Evolutionary conservation across 2,329 filamentous ascomycete genomes (phyloP).

Genomic region (Raffaelea deltoideospora): DNA sequence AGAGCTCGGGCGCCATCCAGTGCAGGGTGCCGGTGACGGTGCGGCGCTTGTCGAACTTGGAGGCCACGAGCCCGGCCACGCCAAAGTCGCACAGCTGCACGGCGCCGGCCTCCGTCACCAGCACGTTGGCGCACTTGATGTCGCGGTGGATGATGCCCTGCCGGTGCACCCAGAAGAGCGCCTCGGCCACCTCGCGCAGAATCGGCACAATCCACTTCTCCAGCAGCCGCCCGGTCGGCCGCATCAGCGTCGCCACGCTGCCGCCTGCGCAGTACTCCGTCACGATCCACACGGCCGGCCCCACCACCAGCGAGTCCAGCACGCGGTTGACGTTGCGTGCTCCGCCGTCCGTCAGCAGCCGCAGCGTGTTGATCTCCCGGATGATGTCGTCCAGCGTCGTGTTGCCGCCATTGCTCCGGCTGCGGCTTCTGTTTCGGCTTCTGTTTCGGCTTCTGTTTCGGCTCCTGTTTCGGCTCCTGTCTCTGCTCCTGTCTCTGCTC

Average conservation of each 20-base stretch:
- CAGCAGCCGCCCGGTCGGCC: slow-evolving; percentile 50
- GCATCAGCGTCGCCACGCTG: slow-evolving; percentile 61
- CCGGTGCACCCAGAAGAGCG: slow-evolving; percentile 51
- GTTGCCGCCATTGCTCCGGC: no score
- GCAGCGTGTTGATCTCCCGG: slow-evolving; percentile 54
- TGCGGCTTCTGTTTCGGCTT: no score
- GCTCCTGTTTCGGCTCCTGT: no score
- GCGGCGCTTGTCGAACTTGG: slow-evolving; percentile 58
- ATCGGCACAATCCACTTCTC: slow-evolving; percentile 41
- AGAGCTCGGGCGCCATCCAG: slow-evolving; percentile 76
- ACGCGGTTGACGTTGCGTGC: slow-evolving; percentile 71
- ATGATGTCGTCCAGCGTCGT: slow-evolving; percentile 56
- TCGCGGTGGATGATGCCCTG: slow-evolving; percentile 57
- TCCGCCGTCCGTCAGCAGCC: slow-evolving; percentile 56
- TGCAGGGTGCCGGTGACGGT: slow-evolving; percentile 72
- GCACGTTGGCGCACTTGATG: slow-evolving; percentile 64
- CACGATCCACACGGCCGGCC: slow-evolving; percentile 74
- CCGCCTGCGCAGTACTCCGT: slow-evolving; percentile 77
- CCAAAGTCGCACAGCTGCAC: slow-evolving; percentile 79
- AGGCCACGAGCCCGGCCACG: slow-evolving; percentile 64
- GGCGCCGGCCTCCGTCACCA: slow-evolving; percentile 60
- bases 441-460: no score
- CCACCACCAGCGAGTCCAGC: slow-evolving; percentile 62
- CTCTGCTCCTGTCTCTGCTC: no score
- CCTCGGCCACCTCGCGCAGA: slow-evolving; percentile 49